A percentile compares a stretch with the other conserved stretches of the same genome.
These are phyloP conservation scores for Puccinellia tenuiflora DNA, from an alignment of 176 grass and related monocot genomes.

Conservation along the genomic window DNA sequence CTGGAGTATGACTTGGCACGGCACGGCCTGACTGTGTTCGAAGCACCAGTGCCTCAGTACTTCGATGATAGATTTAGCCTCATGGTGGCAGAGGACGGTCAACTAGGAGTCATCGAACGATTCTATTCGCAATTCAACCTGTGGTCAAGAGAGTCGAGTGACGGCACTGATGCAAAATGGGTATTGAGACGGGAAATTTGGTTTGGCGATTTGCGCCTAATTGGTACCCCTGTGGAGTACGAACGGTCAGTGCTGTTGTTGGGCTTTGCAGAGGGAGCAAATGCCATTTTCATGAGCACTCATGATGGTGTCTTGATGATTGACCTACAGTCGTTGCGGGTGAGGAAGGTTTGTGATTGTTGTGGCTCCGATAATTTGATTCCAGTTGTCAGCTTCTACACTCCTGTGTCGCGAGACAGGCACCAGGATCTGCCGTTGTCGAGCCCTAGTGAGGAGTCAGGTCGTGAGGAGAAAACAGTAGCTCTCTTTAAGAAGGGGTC, in stretches of 20 bases:
- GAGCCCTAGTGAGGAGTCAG: neutral
- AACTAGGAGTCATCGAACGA: neutral
- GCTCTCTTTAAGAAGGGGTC: neutral
- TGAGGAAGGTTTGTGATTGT: neutral
- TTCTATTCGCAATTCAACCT: neutral
- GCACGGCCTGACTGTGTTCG: neutral
- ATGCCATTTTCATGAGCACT: neutral
- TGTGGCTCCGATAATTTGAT: neutral
- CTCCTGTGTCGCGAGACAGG: neutral
- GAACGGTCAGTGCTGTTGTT: neutral
- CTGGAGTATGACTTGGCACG: neutral
- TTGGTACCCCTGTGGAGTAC: neutral
- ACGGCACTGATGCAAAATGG: neutral
- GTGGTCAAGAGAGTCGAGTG: neutral
- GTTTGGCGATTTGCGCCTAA: neutral
- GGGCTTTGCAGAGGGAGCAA: neutral
- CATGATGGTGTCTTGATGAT: neutral
- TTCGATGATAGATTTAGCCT: neutral
- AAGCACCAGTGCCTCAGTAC: neutral
- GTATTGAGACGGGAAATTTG: neutral
- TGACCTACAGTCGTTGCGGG: neutral
- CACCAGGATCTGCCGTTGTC: neutral
- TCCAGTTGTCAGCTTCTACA: neutral
- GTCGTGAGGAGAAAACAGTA: neutral
- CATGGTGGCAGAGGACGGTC: neutral